Conservation (phyloP, 768 basidiomycete species). For the Pulveroboletus sp. region DNA sequence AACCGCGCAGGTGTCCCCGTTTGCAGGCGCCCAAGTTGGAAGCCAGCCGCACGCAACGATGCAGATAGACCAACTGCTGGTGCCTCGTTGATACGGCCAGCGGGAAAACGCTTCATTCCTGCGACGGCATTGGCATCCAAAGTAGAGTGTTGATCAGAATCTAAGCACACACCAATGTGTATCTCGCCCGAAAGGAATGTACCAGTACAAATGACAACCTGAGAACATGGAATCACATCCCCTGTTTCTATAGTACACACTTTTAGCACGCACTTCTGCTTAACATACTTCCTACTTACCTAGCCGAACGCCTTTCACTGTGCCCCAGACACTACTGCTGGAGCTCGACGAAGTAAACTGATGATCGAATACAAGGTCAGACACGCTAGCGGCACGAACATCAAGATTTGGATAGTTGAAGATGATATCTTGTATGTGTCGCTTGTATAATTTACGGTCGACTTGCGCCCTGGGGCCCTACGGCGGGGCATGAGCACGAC, state of each 20-base stretch:
- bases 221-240: conserved; percentile 70
- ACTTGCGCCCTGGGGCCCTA: conserved; percentile 90
- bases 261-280: background rate
- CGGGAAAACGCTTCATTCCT: conserved; percentile 75
- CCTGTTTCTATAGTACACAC: conserved; percentile 54
- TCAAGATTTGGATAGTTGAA: conserved; percentile 66
- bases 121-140: background rate
- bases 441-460: conserved; percentile 80
- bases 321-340: conserved; percentile 42
- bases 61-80: conserved; percentile 74
- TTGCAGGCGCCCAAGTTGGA: conserved; percentile 80
- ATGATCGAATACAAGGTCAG: conserved; percentile 70
- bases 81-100: conserved; percentile 71
- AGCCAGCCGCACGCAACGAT: conserved; percentile 71
- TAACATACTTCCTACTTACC: conserved; percentile 41
- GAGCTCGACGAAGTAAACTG: conserved; percentile 23
- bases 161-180: conserved; percentile 62
- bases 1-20: conserved; percentile 86
- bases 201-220: conserved; percentile 87
- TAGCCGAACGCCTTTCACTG: conserved; percentile 62
- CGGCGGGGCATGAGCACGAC: background rate
- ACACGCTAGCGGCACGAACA: conserved; percentile 70
- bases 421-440: conserved; percentile 72
- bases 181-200: conserved; percentile 92
- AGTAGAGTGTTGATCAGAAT: background rate